Conservation (phyloP, 441 rosid species). For the Mallotus repandus region DNA sequence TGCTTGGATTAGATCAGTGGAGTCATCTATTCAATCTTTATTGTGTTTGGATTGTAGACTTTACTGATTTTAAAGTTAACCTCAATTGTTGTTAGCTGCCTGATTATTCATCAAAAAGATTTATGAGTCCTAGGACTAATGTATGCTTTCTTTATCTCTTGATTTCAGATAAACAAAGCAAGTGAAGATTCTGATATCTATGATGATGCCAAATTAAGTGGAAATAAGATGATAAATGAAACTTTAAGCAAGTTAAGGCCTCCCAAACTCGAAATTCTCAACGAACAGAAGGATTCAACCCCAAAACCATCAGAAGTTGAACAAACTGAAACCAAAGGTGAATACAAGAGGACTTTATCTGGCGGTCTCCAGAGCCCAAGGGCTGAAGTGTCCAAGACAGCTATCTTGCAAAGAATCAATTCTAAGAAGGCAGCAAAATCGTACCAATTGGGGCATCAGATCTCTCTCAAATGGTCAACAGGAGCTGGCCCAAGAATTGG, state of each 20-base stretch:
- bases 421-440: slow-evolving; percentile 73
- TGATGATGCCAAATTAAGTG: slow-evolving; percentile 30
- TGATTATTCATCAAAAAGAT: neutral
- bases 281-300: slow-evolving; percentile 26
- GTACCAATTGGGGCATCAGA: slow-evolving; percentile 77
- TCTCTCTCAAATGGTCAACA: slow-evolving; percentile 76
- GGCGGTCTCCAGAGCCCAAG: slow-evolving; percentile 79
- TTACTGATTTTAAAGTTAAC: neutral
- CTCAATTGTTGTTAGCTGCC: neutral
- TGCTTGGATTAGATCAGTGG: neutral
- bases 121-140: neutral
- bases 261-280: slow-evolving; percentile 22
- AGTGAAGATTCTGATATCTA: slow-evolving; percentile 65
- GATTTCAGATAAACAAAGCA: slow-evolving; percentile 57
- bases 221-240: slow-evolving; percentile 4
- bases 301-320: slow-evolving; percentile 25
- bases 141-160: neutral
- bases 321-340: slow-evolving; percentile 25
- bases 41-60: neutral
- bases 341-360: slow-evolving; percentile 72
- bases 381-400: slow-evolving; percentile 54
- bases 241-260: slow-evolving; percentile 13
- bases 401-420: slow-evolving; percentile 72
- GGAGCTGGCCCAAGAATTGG: slow-evolving; percentile 97
- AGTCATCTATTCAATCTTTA: neutral